These are phyloP conservation scores for Aschersonia sp. DNA, from an alignment of 2,329 filamentous ascomycete species.

Conservation along the genomic window DNA sequence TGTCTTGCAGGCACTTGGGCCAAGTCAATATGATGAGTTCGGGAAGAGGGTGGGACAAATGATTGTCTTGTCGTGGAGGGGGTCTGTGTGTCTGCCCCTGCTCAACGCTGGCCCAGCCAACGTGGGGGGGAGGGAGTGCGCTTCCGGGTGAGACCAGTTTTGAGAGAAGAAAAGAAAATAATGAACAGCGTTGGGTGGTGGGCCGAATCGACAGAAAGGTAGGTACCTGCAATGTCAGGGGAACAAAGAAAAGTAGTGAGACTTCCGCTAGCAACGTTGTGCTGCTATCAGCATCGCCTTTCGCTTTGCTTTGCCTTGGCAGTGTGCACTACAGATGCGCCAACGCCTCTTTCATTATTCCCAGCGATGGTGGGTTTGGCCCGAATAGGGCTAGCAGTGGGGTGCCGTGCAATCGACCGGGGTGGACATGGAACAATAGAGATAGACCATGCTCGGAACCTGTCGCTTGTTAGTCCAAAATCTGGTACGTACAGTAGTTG, in stretches of 20 bases:
- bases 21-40: conserved; percentile 15
- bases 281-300: neutral
- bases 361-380: neutral
- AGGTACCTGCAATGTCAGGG: conserved; percentile 13
- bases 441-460: neutral
- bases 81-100: conserved; percentile 18
- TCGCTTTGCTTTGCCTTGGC: conserved; percentile 5
- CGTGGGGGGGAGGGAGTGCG: neutral
- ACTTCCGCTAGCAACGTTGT: neutral
- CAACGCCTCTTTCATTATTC: conserved; percentile 1
- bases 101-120: conserved; percentile 4
- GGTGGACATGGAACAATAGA: conserved; percentile 5
- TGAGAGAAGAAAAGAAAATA: neutral
- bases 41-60: conserved; percentile 12
- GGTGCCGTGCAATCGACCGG: conserved; percentile 2
- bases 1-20: conserved; percentile 11
- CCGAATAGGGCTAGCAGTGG: conserved; percentile 3
- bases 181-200: neutral
- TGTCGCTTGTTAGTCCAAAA: neutral
- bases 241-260: conserved; percentile 2
- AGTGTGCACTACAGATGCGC: conserved; percentile 3
- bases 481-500: too few species aligned
- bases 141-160: neutral
- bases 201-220: conserved; percentile 10
- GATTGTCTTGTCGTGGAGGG: conserved; percentile 18